Conservation (phyloP, 2,329 filamentous ascomycete genomes). For the Hypoxylon sp. region DNA sequence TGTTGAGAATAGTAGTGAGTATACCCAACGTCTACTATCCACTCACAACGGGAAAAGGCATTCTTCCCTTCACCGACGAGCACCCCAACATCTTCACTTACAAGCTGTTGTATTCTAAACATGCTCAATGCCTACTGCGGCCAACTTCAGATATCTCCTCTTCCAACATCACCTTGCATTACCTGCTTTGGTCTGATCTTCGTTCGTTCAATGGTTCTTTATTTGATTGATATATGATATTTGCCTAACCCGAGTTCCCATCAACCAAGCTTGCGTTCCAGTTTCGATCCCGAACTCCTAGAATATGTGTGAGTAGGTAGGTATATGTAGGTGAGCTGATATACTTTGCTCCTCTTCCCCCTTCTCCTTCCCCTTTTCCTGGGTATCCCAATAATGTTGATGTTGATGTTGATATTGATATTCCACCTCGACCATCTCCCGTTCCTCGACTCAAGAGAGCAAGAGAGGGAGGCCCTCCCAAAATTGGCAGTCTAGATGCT, state of each 20-base stretch:
- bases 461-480: not conserved
- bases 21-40: not conserved
- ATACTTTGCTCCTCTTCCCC: constrained; percentile 15
- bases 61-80: too few species aligned
- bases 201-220: constrained; percentile 21
- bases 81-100: not conserved
- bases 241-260: constrained; percentile 18
- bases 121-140: not conserved
- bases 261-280: constrained; percentile 5
- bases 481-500: constrained; percentile 26
- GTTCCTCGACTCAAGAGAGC: not conserved
- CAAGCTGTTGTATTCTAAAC: not conserved
- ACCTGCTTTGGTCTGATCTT: not conserved
- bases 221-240: constrained; percentile 29
- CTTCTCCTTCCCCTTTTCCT: constrained; percentile 8
- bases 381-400: constrained; percentile 33
- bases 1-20: not conserved
- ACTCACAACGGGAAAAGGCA: not conserved
- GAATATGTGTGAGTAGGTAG: constrained; percentile 25
- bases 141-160: not conserved
- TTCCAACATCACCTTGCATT: not conserved
- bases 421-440: constrained; percentile 12
- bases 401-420: too few species aligned
- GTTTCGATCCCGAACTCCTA: constrained; percentile 26
- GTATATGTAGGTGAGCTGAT: constrained; percentile 14